A percentile compares a stretch with the other conserved stretches of the same genome.
Conservation (phyloP, 768 basidiomycete species). For the Lactarius hatsudake region DNA sequence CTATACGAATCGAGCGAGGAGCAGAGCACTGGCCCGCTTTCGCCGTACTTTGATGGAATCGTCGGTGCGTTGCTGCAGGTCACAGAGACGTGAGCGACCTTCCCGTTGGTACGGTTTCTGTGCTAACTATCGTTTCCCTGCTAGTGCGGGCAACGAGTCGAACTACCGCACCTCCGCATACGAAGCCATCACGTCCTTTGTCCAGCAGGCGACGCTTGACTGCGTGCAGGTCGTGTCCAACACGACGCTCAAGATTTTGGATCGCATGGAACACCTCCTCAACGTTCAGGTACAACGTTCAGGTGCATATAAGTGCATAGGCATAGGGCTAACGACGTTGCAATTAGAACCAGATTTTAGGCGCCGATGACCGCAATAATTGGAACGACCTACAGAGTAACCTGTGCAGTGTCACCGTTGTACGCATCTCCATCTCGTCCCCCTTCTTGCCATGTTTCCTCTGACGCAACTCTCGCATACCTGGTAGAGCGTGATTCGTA, state of each 20-base stretch:
- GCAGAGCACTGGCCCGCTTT: slow-evolving; percentile 61
- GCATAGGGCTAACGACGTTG: background rate
- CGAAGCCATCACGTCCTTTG: slow-evolving; percentile 88
- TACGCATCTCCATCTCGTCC: slow-evolving; percentile 41
- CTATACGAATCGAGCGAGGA: slow-evolving; percentile 60
- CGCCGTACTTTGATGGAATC: slow-evolving; percentile 86
- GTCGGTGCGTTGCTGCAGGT: slow-evolving; percentile 79
- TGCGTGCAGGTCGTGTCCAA: slow-evolving; percentile 78
- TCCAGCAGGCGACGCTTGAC: slow-evolving; percentile 77
- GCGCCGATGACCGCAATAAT: slow-evolving; percentile 94
- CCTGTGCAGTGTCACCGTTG: slow-evolving; percentile 86
- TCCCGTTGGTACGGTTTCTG: background rate
- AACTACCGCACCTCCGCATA: slow-evolving; percentile 96
- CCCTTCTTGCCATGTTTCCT: background rate
- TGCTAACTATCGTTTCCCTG: slow-evolving; percentile 22
- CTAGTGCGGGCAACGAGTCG: slow-evolving; percentile 77
- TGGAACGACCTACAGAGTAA: slow-evolving; percentile 99
- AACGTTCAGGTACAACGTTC: slow-evolving; percentile 62
- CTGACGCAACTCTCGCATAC: background rate
- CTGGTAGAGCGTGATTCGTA: slow-evolving; percentile 75
- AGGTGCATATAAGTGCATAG: background rate
- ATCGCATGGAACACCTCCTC: slow-evolving; percentile 86
- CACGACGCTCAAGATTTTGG: slow-evolving; percentile 77
- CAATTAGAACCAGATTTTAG: slow-evolving; percentile 83
- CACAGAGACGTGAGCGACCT: slow-evolving; percentile 70